Base-by-base conservation (phyloP, 2,329 filamentous ascomycete genomes). In the Diaporthe vexans region DNA sequence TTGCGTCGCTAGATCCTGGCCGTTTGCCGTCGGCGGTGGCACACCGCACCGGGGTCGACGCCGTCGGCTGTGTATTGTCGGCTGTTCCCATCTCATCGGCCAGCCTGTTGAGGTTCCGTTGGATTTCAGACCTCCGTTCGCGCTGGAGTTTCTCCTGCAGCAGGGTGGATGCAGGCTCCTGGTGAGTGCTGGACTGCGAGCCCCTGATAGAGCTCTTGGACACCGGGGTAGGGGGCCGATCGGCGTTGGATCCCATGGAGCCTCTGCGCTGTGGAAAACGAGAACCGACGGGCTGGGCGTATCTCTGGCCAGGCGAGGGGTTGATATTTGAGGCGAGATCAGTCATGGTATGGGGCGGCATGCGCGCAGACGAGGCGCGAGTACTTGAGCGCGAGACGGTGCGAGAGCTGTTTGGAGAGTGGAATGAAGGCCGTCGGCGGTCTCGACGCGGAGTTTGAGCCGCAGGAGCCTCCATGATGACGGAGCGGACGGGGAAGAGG, bases 131-230 rank as follows among this genome's bases (percentile, higher is more conserved):
- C 71, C 81, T 85, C 46, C 89, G 85, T 77, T 89, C 87, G 37
- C 83, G 86, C 63, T 87, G 85, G n/a, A 91, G 81, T 75, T 85
- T 87, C 78, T 91, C 89, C 61, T 90, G 89, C 3, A 91, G 82
- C 68, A 90, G 88, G 21, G 82, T 85, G 0, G 89, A 91, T 19
- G 79, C 79, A 4, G 81, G 76, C 35, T 81, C 80, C 57, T 83
- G 85, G 21, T 84, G 83, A 4, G 83, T 81, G 26, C 72, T 74
- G 15, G 67, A 54, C 11, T 71, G 59, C 0, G 74, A 74, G 54
- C 89, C 87, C 40, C 82, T 81, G 52, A 83, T 83, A 24, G 83
- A 80, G 74, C 86, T 84, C 76, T 84, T 82, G 15, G 85, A 85
- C n/a, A 86, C 76, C 71, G 83, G 82, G 1, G 85, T 84, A 5